phyloP scores from a whole-genome alignment of 805 yeast species.

The Kurtzmaniella fragi region DNA sequence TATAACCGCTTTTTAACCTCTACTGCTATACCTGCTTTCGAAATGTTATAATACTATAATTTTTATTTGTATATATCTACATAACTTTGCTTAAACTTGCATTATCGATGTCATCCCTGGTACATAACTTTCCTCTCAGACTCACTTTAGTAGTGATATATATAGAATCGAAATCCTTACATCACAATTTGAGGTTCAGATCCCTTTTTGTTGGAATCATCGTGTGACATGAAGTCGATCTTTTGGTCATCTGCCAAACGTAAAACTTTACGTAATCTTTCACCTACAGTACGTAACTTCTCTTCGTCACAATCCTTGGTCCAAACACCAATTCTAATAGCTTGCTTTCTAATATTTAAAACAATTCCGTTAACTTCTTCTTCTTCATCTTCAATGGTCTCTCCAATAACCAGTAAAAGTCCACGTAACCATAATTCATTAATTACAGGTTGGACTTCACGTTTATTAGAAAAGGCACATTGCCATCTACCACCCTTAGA shows the following conservation, averaged over 20 bases:
- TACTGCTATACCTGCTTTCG: neutral
- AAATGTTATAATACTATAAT: neutral
- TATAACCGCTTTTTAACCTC: neutral
- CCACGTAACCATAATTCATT: slow-evolving; percentile 92
- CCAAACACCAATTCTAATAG: slow-evolving; percentile 88
- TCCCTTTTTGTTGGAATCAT: slow-evolving; percentile 41
- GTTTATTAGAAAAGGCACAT: slow-evolving; percentile 61
- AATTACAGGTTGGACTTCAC: slow-evolving; percentile 53
- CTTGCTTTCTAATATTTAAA: slow-evolving; percentile 78
- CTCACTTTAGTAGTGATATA: too few species aligned
- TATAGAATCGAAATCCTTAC: slow-evolving; percentile 9
- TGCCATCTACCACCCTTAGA: slow-evolving; percentile 92
- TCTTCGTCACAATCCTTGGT: slow-evolving; percentile 70
- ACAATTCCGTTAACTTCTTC: slow-evolving; percentile 93
- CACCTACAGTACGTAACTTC: slow-evolving; percentile 71
- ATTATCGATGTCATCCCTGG: neutral
- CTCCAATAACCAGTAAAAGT: slow-evolving; percentile 88
- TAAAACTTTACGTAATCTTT: slow-evolving; percentile 79
- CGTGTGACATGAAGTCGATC: slow-evolving; percentile 76
- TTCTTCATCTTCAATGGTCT: slow-evolving; percentile 79
- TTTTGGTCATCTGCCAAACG: slow-evolving; percentile 68
- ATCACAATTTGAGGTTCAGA: slow-evolving; percentile 31
- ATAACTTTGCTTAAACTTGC: neutral
- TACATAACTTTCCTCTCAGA: too few species aligned
- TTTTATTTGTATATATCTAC: neutral